Conservation (phyloP, 306 rosid genomes). For the Coriaria nepalensis region DNA sequence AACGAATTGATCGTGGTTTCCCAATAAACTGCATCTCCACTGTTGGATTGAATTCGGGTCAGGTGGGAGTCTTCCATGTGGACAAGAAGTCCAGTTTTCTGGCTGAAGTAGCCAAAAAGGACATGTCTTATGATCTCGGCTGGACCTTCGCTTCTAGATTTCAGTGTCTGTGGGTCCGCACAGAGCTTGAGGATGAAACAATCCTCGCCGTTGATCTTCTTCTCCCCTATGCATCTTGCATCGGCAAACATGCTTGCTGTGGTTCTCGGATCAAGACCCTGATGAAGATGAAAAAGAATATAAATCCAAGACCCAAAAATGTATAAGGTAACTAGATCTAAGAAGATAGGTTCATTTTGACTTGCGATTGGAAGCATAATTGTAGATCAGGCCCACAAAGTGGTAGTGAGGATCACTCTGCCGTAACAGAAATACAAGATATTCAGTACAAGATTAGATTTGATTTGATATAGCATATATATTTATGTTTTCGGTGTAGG, state of each 20-base stretch:
- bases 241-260: conserved; percentile 82
- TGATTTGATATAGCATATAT: no score
- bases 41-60: conserved; percentile 76
- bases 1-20: conserved; percentile 85
- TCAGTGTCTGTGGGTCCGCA: conserved; percentile 67
- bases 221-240: conserved; percentile 83
- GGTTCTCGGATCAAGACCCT: conserved; percentile 95
- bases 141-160: conserved; percentile 91
- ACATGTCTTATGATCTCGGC: conserved; percentile 93
- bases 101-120: conserved; percentile 85
- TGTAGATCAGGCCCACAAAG: no score
- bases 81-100: conserved; percentile 80
- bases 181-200: conserved; percentile 88
- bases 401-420: no score
- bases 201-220: conserved; percentile 73
- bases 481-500: no score
- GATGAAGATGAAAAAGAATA: conserved; percentile 9
- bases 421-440: no score
- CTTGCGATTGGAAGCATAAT: background rate
- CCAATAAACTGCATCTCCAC: conserved; percentile 87
- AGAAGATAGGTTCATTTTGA: background rate
- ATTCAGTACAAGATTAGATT: no score
- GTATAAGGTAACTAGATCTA: background rate
- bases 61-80: conserved; percentile 91
- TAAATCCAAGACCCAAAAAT: background rate